Base-by-base conservation (phyloP, 345 rosid species). In the Brassica nigra region DNA sequence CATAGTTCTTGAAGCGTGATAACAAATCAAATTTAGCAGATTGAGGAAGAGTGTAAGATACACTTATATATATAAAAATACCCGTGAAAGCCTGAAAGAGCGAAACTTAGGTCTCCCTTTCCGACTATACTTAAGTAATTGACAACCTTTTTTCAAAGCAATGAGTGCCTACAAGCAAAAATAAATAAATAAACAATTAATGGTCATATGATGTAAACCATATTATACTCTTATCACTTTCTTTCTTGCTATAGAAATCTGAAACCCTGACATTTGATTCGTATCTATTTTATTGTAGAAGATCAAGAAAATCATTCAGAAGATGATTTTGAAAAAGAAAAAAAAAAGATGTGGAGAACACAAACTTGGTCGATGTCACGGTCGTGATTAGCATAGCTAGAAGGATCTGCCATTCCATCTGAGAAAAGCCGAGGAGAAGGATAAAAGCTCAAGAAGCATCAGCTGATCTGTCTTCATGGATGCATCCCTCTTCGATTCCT, bases 341-440 rank as follows among this genome's bases (percentile, higher is more conserved):
- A 54, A 5, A 12, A 6, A 16, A 49, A 34, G 39, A 52, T 39
- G 29, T 29, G 63, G 39, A 59, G 31, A 79, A 76, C 76, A 57
- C 76, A 57, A 37, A 95, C 98, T 83, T 93, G 98, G 61, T 90
- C 97, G 72, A 86, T 80, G 84, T 91, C 94, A 79, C 99, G 98
- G 37, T 93, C 98, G 83, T 89, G 83, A 86, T 86, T 86, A 78
- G 76, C 92, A 90, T 82, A 86, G 82, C 49, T 82, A 89, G 83
- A 86, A 86, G 86, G 96, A 93, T 95, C 91, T 90, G 98, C 99
- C 99, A 95, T 95, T 95, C 99, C 99, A 95, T 95, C 91, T 90
- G 97, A 90, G 83, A 87, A 80, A 74, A 62, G 66, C 70, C 83
- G 31, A 14, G 71, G 75, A 73, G 77, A 73, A 73, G 75, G 78